A percentile compares a stretch with the other conserved stretches of the same genome.
phyloP scores from a whole-genome alignment of 257 asterid species.

The Ballota nigra region DNA sequence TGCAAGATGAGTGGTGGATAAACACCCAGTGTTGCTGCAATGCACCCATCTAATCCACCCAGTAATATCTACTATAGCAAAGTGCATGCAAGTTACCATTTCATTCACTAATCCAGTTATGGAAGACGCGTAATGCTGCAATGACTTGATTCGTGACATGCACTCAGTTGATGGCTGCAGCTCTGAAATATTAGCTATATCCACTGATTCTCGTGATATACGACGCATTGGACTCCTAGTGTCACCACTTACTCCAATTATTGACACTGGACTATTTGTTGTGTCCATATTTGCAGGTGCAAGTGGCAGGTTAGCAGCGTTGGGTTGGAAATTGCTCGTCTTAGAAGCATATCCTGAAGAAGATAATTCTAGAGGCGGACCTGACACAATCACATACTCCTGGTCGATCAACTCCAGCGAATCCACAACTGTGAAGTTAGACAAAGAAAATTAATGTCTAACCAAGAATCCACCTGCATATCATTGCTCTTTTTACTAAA shows the following conservation, averaged over 20 bases:
- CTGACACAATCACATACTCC: constrained; percentile 89
- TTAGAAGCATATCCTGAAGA: constrained; percentile 54
- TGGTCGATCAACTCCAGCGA: constrained; percentile 78
- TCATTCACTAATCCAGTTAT: constrained; percentile 70
- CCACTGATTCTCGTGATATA: constrained; percentile 59
- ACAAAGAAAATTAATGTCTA: constrained; percentile 12
- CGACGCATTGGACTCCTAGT: too few species aligned
- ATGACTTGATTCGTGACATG: constrained; percentile 66
- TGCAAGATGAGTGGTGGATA: not conserved
- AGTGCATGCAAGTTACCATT: constrained; percentile 49
- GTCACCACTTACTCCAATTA: constrained; percentile 40
- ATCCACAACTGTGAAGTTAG: constrained; percentile 50
- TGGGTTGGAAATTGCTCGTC: constrained; percentile 45
- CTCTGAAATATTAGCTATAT: constrained; percentile 42
- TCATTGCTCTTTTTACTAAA: constrained; percentile 8
- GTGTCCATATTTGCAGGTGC: constrained; percentile 34
- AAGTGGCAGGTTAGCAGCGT: constrained; percentile 41
- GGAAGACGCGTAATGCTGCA: constrained; percentile 64
- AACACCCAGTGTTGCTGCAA: not conserved
- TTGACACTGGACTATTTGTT: constrained; percentile 45
- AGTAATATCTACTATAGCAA: not conserved
- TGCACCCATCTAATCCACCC: not conserved
- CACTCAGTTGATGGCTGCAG: constrained; percentile 60
- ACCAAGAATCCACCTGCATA: constrained; percentile 16
- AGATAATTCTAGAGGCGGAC: constrained; percentile 64